phyloP scores from a whole-genome alignment of 305 asterid genomes.

The Ruellia speciosa region DNA sequence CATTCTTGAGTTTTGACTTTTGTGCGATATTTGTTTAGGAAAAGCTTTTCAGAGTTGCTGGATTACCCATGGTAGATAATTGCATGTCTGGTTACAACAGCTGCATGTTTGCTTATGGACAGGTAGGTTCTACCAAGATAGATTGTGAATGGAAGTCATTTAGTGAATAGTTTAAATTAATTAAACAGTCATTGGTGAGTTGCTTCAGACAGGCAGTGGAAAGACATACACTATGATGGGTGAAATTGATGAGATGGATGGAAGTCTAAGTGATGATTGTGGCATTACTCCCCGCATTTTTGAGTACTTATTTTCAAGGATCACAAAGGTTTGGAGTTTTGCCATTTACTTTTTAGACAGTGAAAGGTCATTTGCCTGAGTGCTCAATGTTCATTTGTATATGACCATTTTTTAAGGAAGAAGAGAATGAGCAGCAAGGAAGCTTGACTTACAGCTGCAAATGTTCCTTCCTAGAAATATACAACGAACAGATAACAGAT shows the following conservation, averaged over 20 bases:
- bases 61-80: conserved; percentile 84
- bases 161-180: conserved; percentile 5
- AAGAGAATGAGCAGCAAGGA: conserved; percentile 54
- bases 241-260: conserved; percentile 51
- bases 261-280: conserved; percentile 47
- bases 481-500: conserved; percentile 83
- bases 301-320: conserved; percentile 62
- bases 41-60: conserved; percentile 64
- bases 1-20: conserved; percentile 15
- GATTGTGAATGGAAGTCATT: conserved; percentile 12
- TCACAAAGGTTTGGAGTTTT: conserved; percentile 40
- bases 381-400: conserved; percentile 15
- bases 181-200: conserved; percentile 12
- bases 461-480: conserved; percentile 81
- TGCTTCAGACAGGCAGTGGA: conserved; percentile 77
- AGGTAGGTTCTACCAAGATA: conserved; percentile 31
- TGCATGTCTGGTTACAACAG: conserved; percentile 90
- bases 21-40: conserved; percentile 37
- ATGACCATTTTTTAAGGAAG: conserved; percentile 43
- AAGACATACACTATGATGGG: conserved; percentile 90
- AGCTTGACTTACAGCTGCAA: conserved; percentile 68
- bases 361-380: not conserved
- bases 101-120: conserved; percentile 93
- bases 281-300: conserved; percentile 79
- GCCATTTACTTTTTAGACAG: conserved; percentile 1